These are phyloP conservation scores for Isoetes engelmannii DNA, from an alignment of 83 land plant genomes.

Conservation along the genomic window DNA sequence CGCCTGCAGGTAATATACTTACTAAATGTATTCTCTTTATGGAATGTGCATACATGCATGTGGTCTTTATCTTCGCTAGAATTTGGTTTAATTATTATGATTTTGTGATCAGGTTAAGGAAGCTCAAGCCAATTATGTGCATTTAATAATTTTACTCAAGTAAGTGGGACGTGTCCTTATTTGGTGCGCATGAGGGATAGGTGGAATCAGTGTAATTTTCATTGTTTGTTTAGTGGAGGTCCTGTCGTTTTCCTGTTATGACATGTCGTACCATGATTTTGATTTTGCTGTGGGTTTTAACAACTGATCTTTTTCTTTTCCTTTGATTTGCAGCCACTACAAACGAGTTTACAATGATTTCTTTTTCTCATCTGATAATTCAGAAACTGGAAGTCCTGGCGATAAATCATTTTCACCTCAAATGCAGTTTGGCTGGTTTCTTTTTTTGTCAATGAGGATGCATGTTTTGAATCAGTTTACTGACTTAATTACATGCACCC, in stretches of 20 bases:
- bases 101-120: slow-evolving; percentile 52
- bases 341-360: slow-evolving; percentile 54
- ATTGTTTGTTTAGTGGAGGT: background rate
- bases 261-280: slow-evolving; percentile 1
- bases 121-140: slow-evolving; percentile 65
- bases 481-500: slow-evolving; percentile 3
- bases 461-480: background rate
- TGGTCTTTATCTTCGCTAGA: background rate
- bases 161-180: slow-evolving; percentile 23
- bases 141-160: slow-evolving; percentile 68
- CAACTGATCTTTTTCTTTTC: background rate
- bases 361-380: slow-evolving; percentile 41
- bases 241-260: background rate
- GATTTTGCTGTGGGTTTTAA: slow-evolving; percentile 1
- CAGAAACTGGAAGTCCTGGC: slow-evolving; percentile 13
- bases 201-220: background rate
- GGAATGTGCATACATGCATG: background rate
- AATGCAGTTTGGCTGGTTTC: slow-evolving; percentile 6
- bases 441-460: slow-evolving; percentile 1
- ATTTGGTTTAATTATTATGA: background rate
- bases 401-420: slow-evolving; percentile 5
- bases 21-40: background rate
- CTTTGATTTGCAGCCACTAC: slow-evolving; percentile 45
- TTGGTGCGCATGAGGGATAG: background rate
- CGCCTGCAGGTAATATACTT: slow-evolving; percentile 60